These are phyloP conservation scores for Stylonectria norvegica DNA, from an alignment of 2,329 filamentous ascomycete genomes.

Conservation along the genomic window DNA sequence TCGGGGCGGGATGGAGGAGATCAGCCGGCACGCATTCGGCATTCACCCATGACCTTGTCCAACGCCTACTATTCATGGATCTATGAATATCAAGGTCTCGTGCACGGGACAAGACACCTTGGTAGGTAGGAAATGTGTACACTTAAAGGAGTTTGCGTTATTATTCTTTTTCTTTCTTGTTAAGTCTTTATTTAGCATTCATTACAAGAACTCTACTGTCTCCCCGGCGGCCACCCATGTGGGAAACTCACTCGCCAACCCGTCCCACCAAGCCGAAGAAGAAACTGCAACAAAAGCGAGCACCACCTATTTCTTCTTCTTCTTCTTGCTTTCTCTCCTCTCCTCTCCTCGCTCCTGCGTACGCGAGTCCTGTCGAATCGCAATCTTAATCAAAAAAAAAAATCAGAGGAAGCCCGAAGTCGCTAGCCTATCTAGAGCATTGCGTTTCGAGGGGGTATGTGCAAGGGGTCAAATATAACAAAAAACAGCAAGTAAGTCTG, in stretches of 20 bases:
- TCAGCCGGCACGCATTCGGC: too few relatives aligned
- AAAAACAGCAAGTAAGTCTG: conserved; percentile 14
- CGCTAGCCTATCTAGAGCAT: conserved; percentile 12
- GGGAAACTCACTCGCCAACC: background rate
- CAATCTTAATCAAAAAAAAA: conserved; percentile 15
- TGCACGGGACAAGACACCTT: too few relatives aligned
- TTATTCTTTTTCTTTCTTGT: conserved; percentile 8
- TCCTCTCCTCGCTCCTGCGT: conserved; percentile 4
- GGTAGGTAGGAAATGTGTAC: background rate
- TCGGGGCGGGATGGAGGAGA: too few relatives aligned
- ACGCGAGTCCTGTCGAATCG: conserved; percentile 3
- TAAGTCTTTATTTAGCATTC: conserved; percentile 10
- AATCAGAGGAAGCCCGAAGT: conserved; percentile 10
- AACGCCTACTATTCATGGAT: too few relatives aligned
- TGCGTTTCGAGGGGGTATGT: conserved; percentile 20
- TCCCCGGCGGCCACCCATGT: too few relatives aligned
- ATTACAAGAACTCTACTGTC: conserved; percentile 11
- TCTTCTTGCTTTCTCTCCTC: conserved; percentile 8
- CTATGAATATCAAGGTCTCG: too few relatives aligned
- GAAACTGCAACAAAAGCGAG: too few relatives aligned
- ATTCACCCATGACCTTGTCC: too few relatives aligned
- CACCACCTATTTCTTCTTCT: too few relatives aligned
- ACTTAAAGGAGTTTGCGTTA: too few relatives aligned
- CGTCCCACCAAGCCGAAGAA: background rate
- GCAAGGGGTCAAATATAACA: conserved; percentile 14